Evolutionary conservation across 208 protist genomes (phyloP).

Genomic region (Acanthamoeba lenticulata): DNA sequence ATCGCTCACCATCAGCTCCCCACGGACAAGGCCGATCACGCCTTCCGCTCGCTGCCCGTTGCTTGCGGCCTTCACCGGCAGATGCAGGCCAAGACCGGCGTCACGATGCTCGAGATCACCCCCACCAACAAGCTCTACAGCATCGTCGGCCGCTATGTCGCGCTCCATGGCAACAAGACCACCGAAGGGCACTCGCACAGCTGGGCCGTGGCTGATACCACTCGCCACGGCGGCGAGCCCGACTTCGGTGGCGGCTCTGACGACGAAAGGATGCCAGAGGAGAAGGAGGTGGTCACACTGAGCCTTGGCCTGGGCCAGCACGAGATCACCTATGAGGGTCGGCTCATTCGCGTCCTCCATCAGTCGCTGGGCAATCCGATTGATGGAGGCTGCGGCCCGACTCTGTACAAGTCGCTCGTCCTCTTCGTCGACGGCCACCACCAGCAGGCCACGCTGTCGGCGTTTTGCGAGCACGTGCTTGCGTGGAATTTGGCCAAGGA

Average conservation of each 20-base stretch:
- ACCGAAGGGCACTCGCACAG: not conserved
- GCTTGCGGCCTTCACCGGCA: not conserved
- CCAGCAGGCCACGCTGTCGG: not conserved
- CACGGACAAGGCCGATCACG: too few relatives aligned
- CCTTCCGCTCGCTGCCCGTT: not conserved
- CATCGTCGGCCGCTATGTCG: too few relatives aligned
- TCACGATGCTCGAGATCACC: slow-evolving; percentile 12
- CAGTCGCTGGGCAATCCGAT: not conserved
- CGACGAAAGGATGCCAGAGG: not conserved
- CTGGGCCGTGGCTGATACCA: not conserved
- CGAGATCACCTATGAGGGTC: slow-evolving; percentile 8
- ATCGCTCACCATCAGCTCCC: too few relatives aligned
- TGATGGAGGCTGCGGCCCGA: not conserved
- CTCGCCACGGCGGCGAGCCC: not conserved
- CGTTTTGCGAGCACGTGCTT: slow-evolving; percentile 17
- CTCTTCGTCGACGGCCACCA: not conserved
- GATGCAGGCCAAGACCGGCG: not conserved
- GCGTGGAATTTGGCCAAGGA: not conserved
- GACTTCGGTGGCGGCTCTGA: not conserved
- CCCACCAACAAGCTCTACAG: not conserved
- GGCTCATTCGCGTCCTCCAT: not conserved
- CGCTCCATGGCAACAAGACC: not conserved
- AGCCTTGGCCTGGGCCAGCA: slow-evolving; percentile 13
- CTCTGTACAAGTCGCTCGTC: not conserved
- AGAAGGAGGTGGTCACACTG: not conserved